These are phyloP conservation scores for Dendrocalamus sinicus DNA, from an alignment of 176 grass and related monocot species.

Conservation along the genomic window DNA sequence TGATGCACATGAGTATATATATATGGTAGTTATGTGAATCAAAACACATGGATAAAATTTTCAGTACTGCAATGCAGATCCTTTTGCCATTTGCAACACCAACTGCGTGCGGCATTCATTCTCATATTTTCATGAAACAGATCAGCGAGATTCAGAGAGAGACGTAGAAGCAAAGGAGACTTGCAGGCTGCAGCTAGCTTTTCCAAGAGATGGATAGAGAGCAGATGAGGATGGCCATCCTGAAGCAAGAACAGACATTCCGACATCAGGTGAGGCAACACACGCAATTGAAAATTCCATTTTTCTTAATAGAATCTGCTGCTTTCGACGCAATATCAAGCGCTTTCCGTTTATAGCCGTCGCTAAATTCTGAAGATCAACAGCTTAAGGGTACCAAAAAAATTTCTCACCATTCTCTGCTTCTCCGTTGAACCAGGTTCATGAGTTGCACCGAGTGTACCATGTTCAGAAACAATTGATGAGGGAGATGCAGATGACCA, in stretches of 20 bases:
- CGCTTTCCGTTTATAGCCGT: too few species aligned
- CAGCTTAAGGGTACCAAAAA: neutral
- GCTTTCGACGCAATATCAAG: neutral
- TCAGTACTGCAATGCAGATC: neutral
- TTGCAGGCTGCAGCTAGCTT: slow-evolving; percentile 19
- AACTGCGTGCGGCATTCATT: neutral
- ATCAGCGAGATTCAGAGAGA: neutral
- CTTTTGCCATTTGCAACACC: neutral
- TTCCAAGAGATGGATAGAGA: slow-evolving; percentile 57
- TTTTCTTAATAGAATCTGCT: neutral
- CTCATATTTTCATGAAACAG: slow-evolving; percentile 30
- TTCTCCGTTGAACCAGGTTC: slow-evolving; percentile 52
- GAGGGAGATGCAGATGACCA: slow-evolving; percentile 31
- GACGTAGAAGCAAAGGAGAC: neutral
- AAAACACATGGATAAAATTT: neutral
- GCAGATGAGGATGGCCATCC: slow-evolving; percentile 59
- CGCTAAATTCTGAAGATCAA: neutral
- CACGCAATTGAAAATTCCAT: neutral
- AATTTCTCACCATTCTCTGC: neutral
- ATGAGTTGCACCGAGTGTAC: slow-evolving; percentile 74
- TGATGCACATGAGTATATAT: neutral
- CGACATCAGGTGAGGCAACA: slow-evolving; percentile 58
- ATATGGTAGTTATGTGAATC: neutral
- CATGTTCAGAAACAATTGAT: slow-evolving; percentile 60
- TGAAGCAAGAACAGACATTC: slow-evolving; percentile 70